Base-by-base conservation (phyloP, 2,329 filamentous ascomycete species). In the Nannizziopsis arthrosporioides region DNA sequence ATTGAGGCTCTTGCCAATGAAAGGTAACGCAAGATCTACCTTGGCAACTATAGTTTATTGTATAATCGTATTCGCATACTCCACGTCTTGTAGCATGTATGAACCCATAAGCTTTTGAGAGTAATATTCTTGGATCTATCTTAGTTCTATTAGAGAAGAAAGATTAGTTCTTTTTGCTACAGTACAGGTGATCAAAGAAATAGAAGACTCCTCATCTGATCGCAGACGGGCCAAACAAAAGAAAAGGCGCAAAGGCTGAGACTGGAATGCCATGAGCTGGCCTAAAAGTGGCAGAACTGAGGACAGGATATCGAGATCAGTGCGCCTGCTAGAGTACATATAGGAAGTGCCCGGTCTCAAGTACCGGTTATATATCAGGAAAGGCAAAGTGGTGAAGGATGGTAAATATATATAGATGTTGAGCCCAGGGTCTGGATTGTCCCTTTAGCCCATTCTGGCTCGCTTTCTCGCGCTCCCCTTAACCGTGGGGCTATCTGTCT, bases 1-100 rank as follows among this genome's bases (percentile, higher is more conserved):
- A 68, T 88, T 57, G 68, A 88, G 60, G 72, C 49, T 22, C 51
- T 66, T 46, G 63, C 61, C 32, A 48, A 53, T 10, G 39, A 50
- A 36, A 40, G 51, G 11, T 48, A 48, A 31, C 12, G 12, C n/a
- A 42, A n/a, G 10, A 4, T n/a, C 4, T 12, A 12, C 8, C 15
- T 12, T 41, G 9, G n/a, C n/a, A n/a, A 15, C 3, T 10, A 11
- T 19, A 12, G 15, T 41, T 19, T 41, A 19, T 19, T 40, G 15
- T 41, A 35, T 47, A 14, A 40, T 34, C 40, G 19, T 17, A 7
- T 32, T 5, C 17, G 30, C 12, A 37, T 41, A 47, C 12, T 19
- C 22, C 7, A n/a, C n/a, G n/a, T 27, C 4, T 27, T 27, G 22
- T 27, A 27, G 22, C 22, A 27, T 27, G 22, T 27, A 27, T 27